phyloP scores from a whole-genome alignment of 169 alveolate genomes.

The Amoebophrya sp. region DNA sequence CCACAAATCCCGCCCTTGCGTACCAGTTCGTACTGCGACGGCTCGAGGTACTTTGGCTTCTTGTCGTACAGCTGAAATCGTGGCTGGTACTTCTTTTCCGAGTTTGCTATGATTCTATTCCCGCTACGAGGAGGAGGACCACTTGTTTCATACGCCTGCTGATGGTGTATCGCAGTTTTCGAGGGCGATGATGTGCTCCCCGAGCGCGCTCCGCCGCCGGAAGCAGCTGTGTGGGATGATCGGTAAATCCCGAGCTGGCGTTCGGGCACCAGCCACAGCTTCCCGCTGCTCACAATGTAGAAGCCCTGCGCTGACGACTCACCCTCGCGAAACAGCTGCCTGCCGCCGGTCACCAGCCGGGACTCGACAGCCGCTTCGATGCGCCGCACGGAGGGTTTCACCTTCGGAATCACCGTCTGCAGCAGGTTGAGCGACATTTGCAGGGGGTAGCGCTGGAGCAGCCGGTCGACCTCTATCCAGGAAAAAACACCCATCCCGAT shows the following conservation, averaged over 20 bases:
- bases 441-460: background rate
- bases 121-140: no score
- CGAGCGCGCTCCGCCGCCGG: background rate
- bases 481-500: no score
- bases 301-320: background rate
- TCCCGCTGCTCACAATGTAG: background rate
- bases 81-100: background rate
- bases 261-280: background rate
- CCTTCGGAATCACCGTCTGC: background rate
- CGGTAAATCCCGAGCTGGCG: background rate
- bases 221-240: background rate
- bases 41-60: background rate
- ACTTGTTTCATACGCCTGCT: no score
- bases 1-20: conserved; percentile 15
- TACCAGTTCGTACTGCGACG: background rate
- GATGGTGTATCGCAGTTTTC: no score
- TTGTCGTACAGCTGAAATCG: conserved; percentile 11
- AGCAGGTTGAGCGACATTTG: background rate
- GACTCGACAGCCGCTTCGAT: conserved; percentile 8
- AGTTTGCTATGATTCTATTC: no score
- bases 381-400: background rate
- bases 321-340: background rate
- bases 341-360: background rate
- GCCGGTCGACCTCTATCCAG: background rate
- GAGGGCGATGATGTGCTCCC: background rate